Conservation (phyloP, 108 stramenopile species). For the Schizochytrium sp. region DNA sequence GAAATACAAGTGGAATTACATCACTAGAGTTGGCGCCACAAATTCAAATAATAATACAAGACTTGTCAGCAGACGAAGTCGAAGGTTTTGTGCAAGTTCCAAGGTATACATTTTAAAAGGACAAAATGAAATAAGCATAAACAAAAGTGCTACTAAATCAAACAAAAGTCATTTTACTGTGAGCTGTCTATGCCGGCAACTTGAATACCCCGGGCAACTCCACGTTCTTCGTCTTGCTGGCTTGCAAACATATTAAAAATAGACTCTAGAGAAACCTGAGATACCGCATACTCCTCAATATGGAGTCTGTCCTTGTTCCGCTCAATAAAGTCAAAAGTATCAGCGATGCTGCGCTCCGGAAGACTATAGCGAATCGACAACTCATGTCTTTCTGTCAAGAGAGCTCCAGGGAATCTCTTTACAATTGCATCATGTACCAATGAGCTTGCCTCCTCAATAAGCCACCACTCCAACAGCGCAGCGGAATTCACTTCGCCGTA, state of each 20-base stretch:
- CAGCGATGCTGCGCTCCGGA: slow-evolving; percentile 29
- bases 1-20: too few relatives aligned
- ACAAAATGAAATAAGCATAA: too few relatives aligned
- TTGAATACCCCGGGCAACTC: slow-evolving; percentile 58
- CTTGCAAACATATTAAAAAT: slow-evolving; percentile 66
- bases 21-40: too few relatives aligned
- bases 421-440: not conserved
- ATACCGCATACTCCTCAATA: slow-evolving; percentile 64
- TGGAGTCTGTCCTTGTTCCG: not conserved
- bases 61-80: too few relatives aligned
- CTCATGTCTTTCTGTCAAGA: slow-evolving; percentile 62
- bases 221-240: slow-evolving; percentile 66
- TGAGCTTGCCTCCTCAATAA: slow-evolving; percentile 50
- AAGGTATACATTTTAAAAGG: too few relatives aligned
- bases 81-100: too few relatives aligned
- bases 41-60: too few relatives aligned
- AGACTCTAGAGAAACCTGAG: slow-evolving; percentile 69
- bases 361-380: slow-evolving; percentile 50
- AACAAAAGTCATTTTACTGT: too few relatives aligned
- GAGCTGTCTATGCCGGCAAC: not conserved
- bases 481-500: not conserved
- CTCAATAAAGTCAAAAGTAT: slow-evolving; percentile 65
- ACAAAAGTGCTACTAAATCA: too few relatives aligned
- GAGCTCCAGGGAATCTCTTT: slow-evolving; percentile 60
- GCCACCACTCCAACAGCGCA: slow-evolving; percentile 61